Evolutionary conservation across 2,329 filamentous ascomycete genomes (phyloP), one percentile per base, ranked within the genome.

Genomic region (Alternaria gaisen): DNA sequence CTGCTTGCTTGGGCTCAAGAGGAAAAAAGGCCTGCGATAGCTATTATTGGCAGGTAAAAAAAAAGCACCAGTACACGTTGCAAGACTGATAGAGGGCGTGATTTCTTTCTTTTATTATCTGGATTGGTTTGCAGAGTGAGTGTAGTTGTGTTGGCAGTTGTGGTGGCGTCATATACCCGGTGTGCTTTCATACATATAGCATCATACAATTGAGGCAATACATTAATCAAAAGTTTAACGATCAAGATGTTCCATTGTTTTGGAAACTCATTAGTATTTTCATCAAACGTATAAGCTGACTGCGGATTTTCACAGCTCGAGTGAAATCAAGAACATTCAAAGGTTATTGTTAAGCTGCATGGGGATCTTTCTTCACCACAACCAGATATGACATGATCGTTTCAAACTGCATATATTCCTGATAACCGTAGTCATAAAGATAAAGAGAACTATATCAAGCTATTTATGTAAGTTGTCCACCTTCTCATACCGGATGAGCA

Each of bases 401-500:
- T 24, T 8, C 7, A 9, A 10, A 24, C 5, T 38, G 46, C 10
- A 50, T 24, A 22, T 26, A 26, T 9, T 24, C 8, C 20, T 26
- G 20, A 38, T 20, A 2, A 48, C 14, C 20, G 30, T 34, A 14
- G 20, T 9, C 14, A 38, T 22, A 3, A 14, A 16, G 46, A 50
- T 14, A 8, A n/a, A 3, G 14, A 5, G 10, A 51, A 10, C 1
- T 28, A 41, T 34, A n/a, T 6, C 30, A 30, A 26, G 14, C 28
- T 12, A 24, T 20, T 16, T 1, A 14, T 11, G 10, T 12, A 28
- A 14, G 8, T 26, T 18, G 6, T 38, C 22, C 16, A 24, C 34
- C 24, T 18, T 24, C 48, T 41, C 62, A 64, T 14, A 60, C 43
- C 0, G 59, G 56, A 16, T 65, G 52, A 18, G 68, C 64, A n/a